Evolutionary conservation across 1,139 yeast genomes (phyloP).

Genomic region (Scheffersomyces cryptocercus): DNA sequence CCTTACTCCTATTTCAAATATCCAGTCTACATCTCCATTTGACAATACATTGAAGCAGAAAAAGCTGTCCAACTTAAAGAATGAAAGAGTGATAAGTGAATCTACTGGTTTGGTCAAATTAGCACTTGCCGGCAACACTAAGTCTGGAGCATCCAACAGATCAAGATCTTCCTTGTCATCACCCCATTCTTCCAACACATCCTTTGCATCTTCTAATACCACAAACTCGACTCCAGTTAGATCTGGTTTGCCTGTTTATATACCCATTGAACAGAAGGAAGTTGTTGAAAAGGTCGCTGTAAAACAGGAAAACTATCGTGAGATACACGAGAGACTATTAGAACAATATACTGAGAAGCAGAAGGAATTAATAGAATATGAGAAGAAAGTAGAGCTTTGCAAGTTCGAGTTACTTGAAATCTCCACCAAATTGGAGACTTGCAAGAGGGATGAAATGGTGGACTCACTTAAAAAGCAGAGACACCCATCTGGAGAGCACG

Average conservation of each 20-base stretch:
- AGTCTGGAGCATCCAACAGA: constrained; percentile 9
- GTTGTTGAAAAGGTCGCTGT: not conserved
- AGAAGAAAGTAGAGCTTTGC: constrained; percentile 21
- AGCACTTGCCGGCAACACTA: constrained; percentile 6
- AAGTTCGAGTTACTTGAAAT: constrained; percentile 33
- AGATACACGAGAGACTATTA: constrained; percentile 7
- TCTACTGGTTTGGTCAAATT: constrained; percentile 22
- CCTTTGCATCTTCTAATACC: not conserved
- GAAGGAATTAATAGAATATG: constrained; percentile 23
- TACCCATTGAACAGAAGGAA: not conserved
- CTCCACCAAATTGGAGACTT: constrained; percentile 19
- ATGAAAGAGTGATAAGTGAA: constrained; percentile 18
- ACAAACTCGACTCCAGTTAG: not conserved
- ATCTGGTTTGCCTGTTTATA: not conserved
- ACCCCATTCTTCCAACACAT: not conserved
- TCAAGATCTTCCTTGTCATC: not conserved
- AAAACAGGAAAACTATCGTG: not conserved
- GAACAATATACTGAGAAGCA: constrained; percentile 24
- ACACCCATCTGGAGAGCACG: constrained; percentile 2
- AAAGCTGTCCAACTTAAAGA: constrained; percentile 3
- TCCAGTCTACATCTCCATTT: not conserved
- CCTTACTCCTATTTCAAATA: constrained; percentile 1
- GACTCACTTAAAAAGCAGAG: constrained; percentile 4
- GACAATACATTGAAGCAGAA: not conserved
- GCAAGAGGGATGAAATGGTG: constrained; percentile 11